Evolutionary conservation across 202 grass and related monocot species (phyloP), one percentile per base, ranked within the genome.

Genomic region (Schoenoplectus tabernaemontani): DNA sequence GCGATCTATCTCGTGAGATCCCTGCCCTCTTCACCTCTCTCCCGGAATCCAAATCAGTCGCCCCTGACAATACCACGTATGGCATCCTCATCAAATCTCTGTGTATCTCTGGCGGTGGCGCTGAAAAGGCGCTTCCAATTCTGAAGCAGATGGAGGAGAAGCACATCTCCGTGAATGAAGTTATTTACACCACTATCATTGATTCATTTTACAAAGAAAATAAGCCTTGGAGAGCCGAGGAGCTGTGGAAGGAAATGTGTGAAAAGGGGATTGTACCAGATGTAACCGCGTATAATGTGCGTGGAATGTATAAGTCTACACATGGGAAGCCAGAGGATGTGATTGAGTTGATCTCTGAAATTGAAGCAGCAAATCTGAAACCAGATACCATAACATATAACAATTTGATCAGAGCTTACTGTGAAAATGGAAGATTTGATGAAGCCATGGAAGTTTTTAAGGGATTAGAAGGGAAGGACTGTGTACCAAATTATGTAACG

Each of bases 201-300:
- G 89, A 93, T 85, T 89, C 93, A 33, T 91, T 85, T 70, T 93
- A 97, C 91, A 97, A 97, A 80, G 82, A 97, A 58, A 56, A 73
- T 44, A 83, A 83, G 64, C 91, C 91, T 30, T 57, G 72, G 64
- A 86, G 73, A 59, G 91, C 91, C 0, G 89, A 97, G 68, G 64
- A 82, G 82, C 43, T 93, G 24, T 97, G 91, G 94, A 90, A 87
- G 56, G 72, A 86, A 37, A 97, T 97, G 94, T 17, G 85, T 10
- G 51, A 59, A 53, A 88, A 91, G 48, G 89, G 87, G 48, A 85
- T 97, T 70, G 36, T 48, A 30, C 93, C 89, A 1, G 94, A 93
- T 84, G 12, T 84, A 17, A 70, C 82, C 19, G 85, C 79, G 0
- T 87, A 93, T 85, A 93, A 97, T 66, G 89, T 85, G 37, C 79